Percentiles rank a stretch among this genome's conserved stretches.
phyloP scores from a whole-genome alignment of 2,329 filamentous ascomycete genomes.

The Trematosphaeria pertusa region DNA sequence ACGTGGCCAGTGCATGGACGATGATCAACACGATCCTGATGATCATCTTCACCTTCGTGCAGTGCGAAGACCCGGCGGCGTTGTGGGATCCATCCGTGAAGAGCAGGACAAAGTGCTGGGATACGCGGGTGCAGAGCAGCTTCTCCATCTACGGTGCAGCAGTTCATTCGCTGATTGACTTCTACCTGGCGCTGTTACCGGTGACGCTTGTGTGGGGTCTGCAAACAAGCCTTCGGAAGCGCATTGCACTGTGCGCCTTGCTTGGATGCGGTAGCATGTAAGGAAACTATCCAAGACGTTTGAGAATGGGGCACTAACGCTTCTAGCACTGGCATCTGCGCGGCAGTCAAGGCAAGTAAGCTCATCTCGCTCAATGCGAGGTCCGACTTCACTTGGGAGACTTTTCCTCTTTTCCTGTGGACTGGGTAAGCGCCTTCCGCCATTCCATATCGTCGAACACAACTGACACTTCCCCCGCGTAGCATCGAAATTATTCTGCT shows the following conservation, averaged over 20 bases:
- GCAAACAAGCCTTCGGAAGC: slow-evolving; percentile 23
- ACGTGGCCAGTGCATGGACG: slow-evolving; percentile 19
- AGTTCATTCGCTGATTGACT: slow-evolving; percentile 20
- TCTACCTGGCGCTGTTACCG: slow-evolving; percentile 23
- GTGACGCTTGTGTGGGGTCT: slow-evolving; percentile 25
- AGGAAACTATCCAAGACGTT: slow-evolving; percentile 5
- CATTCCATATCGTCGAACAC: background rate
- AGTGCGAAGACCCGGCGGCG: slow-evolving; percentile 24
- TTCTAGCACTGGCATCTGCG: slow-evolving; percentile 25
- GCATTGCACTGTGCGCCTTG: slow-evolving; percentile 22
- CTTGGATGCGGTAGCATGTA: slow-evolving; percentile 28
- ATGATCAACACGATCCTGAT: slow-evolving; percentile 25
- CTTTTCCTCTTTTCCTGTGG: slow-evolving; percentile 25
- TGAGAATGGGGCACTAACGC: background rate
- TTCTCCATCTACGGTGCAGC: slow-evolving; percentile 25
- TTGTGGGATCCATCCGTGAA: slow-evolving; percentile 21
- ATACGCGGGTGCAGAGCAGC: slow-evolving; percentile 23
- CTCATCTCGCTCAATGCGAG: slow-evolving; percentile 19
- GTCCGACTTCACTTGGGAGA: slow-evolving; percentile 30
- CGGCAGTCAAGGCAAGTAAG: slow-evolving; percentile 22
- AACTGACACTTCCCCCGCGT: background rate
- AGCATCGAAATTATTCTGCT: slow-evolving; percentile 28
- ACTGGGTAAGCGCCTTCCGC: slow-evolving; percentile 18
- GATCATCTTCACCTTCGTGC: slow-evolving; percentile 26
- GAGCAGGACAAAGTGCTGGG: slow-evolving; percentile 23